Base-by-base conservation (phyloP, 345 rosid genomes). In the Leavenworthia alabamica region DNA sequence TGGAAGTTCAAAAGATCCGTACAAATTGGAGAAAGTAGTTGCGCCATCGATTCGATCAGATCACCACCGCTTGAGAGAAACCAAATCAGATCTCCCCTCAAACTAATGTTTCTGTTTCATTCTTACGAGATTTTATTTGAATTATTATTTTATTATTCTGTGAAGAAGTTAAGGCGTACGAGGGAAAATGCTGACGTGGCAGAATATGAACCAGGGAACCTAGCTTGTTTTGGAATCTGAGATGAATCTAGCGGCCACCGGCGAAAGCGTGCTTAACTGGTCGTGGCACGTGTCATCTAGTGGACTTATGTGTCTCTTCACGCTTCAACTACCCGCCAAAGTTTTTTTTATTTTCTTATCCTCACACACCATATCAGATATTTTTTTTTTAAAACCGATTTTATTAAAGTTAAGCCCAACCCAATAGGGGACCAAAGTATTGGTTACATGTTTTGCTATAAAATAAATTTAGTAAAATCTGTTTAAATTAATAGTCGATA, bases 21-120 rank as follows among this genome's bases (percentile, higher is more conserved):
- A 78, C 89, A 86, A 15, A 86, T 86, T 44, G 96, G 84, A 22
- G 85, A 79, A 50, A 86, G 78, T 64, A 83, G 64, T 58, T 82
- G 96, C 60, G 99, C 94, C 99, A 92, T 89, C 44, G 14, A 43
- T 22, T 20, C 14, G 31, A 7, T 49, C 72, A 8, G 28, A 14
- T 46, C 40, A 67, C 47, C 64, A 60, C 33, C 5, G n/a, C n/a
- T 16, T 16, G 4, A 4, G 4, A 4, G 29, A 10, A 27, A 72
- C 19, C 50, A 42, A 6, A 26, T n/a, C n/a, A n/a, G n/a, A n/a
- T 44, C 12, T 64, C 42, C 12, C 42, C 12, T 62, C 36, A 16
- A 53, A 4, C 10, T 39, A 17, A 40, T n/a, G n/a, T 53, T 31
- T 32, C 57, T 20, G 22, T 20, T 20, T 20, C 22, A 20, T 20